Base-by-base conservation (phyloP, 345 rosid genomes). In the Gossypium turneri region DNA sequence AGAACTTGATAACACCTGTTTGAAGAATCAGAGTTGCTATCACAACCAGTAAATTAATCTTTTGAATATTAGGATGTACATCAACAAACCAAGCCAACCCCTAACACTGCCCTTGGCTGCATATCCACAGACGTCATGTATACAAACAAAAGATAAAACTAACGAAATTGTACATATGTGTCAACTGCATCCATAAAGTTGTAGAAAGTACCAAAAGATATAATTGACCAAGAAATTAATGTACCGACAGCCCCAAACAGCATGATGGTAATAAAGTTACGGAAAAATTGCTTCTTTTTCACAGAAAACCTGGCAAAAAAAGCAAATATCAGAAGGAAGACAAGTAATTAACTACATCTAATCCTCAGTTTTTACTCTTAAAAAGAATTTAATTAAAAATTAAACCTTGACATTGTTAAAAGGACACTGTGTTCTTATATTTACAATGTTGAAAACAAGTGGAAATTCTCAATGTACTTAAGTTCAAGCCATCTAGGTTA, bases 271-370 rank as follows among this genome's bases (percentile, higher is more conserved):
- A 93, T 93, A 75, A 96, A 93, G 78, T 95, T 95, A 25, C 89
- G 92, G 72, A 96, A 96, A 73, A 96, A 96, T 25, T 91, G 98
- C 87, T 95, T 95, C 90, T 95, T 95, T 81, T 95, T 95, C 67
- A 95, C 99, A 79, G 93, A 98, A 85, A 96, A 96, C 87, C 99
- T 96, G 94, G 12, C 62, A 67, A 19, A 45, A 41, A 72, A 66
- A 10, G 6, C 67, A 59, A 52, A 61, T 50, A 73, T 29, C 41
- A 72, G 43, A 24, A 56, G 1, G 24, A 17, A n/a, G 25, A 51
- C 45, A 59, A 51, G 19, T 25, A 55, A 62, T 65, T 43, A 65
- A 45, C 19, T 8, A 22, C 41, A 67, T 1, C 22, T 27, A 38
- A 12, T 8, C 70, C 1, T 55, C 9, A 41, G 12, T 63, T 11